These are phyloP conservation scores for Dioszegia hungarica DNA, from an alignment of 768 basidiomycete genomes.

Conservation along the genomic window DNA sequence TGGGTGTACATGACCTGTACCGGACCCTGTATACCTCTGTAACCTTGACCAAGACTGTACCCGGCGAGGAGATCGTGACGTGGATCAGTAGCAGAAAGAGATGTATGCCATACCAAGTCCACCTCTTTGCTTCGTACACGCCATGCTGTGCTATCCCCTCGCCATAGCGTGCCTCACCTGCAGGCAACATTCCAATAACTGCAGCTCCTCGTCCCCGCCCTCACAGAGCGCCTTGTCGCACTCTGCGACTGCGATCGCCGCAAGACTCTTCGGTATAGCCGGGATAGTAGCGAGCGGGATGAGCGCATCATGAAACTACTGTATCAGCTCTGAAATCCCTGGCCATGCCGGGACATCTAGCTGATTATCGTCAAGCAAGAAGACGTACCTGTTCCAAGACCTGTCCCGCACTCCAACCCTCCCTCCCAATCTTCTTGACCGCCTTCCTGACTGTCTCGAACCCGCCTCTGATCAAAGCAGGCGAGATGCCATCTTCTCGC, in stretches of 20 bases:
- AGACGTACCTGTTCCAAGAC: conserved; percentile 86
- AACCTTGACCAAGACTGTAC: too few species aligned
- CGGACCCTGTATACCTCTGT: too few species aligned
- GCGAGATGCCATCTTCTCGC: conserved; percentile 44
- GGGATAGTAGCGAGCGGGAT: conserved; percentile 75
- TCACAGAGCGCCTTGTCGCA: conserved; percentile 94
- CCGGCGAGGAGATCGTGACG: too few species aligned
- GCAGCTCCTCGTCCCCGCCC: conserved; percentile 94
- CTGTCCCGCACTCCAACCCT: conserved; percentile 90
- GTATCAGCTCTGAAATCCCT: not conserved
- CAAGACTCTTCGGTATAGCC: conserved; percentile 71
- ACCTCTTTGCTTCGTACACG: not conserved
- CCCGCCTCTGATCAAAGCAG: conserved; percentile 34
- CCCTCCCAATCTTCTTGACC: conserved; percentile 71
- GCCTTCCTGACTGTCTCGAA: conserved; percentile 57
- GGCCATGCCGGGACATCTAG: conserved; percentile 23
- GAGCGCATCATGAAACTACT: conserved; percentile 82
- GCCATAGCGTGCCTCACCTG: conserved; percentile 60
- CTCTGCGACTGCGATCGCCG: conserved; percentile 81
- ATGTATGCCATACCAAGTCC: not conserved
- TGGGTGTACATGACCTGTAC: too few species aligned
- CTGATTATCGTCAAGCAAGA: too few species aligned
- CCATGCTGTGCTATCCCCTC: conserved; percentile 6
- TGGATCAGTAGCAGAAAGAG: not conserved
- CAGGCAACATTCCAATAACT: conserved; percentile 84